Conservation (phyloP, 805 yeast species). For the Brettanomyces bruxellensis region DNA sequence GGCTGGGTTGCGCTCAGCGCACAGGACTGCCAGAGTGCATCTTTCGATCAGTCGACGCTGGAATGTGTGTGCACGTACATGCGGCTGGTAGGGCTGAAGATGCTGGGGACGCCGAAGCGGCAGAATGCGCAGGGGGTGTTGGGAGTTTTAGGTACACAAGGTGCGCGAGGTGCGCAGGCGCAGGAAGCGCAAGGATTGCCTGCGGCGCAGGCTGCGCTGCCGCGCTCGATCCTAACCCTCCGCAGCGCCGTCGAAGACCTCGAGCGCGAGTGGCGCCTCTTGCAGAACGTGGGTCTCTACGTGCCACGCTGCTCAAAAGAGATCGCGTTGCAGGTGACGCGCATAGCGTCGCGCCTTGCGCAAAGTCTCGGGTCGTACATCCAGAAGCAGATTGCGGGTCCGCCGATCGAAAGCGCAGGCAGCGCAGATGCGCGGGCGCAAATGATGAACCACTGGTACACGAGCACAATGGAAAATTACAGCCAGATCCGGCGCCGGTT, state of each 20-base stretch:
- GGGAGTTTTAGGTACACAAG: too few species aligned
- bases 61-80: conserved; percentile 69
- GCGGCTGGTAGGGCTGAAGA: conserved; percentile 62
- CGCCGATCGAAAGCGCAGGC: too few species aligned
- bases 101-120: conserved; percentile 69
- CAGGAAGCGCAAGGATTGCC: too few species aligned
- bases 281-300: conserved; percentile 67
- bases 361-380: conserved; percentile 63
- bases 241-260: conserved; percentile 71
- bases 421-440: too few species aligned
- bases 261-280: conserved; percentile 70
- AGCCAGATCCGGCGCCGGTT: conserved; percentile 76
- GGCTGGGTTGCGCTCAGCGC: conserved; percentile 53
- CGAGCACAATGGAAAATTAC: conserved; percentile 57
- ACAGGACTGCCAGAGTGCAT: conserved; percentile 50
- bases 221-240: too few species aligned
- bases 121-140: too few species aligned
- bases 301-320: conserved; percentile 76
- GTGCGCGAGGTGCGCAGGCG: too few species aligned
- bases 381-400: conserved; percentile 56
- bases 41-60: conserved; percentile 55
- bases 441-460: conserved; percentile 46
- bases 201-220: too few species aligned
- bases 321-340: conserved; percentile 68
- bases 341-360: conserved; percentile 56